Conservation (phyloP, 2,329 filamentous ascomycete species). For the Colletotrichum magnum region DNA sequence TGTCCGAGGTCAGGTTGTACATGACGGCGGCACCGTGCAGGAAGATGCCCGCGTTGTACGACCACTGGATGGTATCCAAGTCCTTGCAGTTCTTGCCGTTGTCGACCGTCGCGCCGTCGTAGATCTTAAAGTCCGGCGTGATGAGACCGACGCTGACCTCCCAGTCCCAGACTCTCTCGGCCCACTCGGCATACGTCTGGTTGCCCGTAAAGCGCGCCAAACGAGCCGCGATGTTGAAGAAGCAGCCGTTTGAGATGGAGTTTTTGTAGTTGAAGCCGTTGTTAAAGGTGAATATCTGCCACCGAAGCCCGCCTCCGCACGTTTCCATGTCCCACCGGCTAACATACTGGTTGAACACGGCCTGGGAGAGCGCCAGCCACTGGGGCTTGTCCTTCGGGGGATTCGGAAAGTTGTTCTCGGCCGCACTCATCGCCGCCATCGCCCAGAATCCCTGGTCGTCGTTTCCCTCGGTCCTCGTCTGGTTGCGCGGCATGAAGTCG, state of each 20-base stretch:
- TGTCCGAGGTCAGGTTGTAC: slow-evolving; percentile 70
- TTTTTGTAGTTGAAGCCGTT: slow-evolving; percentile 79
- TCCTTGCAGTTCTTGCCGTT: slow-evolving; percentile 61
- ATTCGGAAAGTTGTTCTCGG: slow-evolving; percentile 82
- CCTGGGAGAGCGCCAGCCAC: slow-evolving; percentile 85
- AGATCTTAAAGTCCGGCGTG: slow-evolving; percentile 66
- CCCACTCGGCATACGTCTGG: slow-evolving; percentile 83
- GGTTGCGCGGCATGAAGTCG: slow-evolving; percentile 78
- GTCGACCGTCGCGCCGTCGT: slow-evolving; percentile 60
- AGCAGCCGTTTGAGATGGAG: slow-evolving; percentile 77
- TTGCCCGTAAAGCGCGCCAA: slow-evolving; percentile 86
- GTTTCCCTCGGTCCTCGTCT: slow-evolving; percentile 74
- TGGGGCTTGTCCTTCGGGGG: slow-evolving; percentile 73
- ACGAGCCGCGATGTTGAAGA: slow-evolving; percentile 79
- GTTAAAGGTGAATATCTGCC: slow-evolving; percentile 89
- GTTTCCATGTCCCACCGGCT: slow-evolving; percentile 75
- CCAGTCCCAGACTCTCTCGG: slow-evolving; percentile 79
- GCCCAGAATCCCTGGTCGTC: slow-evolving; percentile 90
- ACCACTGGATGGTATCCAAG: slow-evolving; percentile 74
- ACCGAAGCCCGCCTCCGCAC: slow-evolving; percentile 83
- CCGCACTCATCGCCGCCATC: slow-evolving; percentile 84
- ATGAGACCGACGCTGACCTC: slow-evolving; percentile 70
- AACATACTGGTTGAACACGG: slow-evolving; percentile 84
- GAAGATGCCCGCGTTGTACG: slow-evolving; percentile 78
- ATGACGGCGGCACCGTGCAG: slow-evolving; percentile 74